Evolutionary conservation across 805 yeast species (phyloP).

Genomic region (Lipomyces spencermartinsiae): DNA sequence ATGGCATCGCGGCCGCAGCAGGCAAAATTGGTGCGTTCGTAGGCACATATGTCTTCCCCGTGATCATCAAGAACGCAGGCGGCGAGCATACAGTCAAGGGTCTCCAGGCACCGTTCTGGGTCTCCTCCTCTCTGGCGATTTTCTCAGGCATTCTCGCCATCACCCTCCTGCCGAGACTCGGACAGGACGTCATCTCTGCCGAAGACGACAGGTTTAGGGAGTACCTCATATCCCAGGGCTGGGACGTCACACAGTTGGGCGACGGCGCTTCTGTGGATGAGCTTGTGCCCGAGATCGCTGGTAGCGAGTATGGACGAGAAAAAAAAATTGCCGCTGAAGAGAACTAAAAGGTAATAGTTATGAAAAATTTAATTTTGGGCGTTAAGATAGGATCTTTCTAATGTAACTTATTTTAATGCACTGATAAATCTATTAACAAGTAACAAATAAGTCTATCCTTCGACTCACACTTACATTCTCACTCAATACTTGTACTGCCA

Average conservation of each 20-base stretch:
- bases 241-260: slow-evolving; percentile 51
- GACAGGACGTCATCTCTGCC: slow-evolving; percentile 77
- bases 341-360: background rate
- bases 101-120: slow-evolving; percentile 78
- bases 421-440: background rate
- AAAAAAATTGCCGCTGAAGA: slow-evolving; percentile 9
- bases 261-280: slow-evolving; percentile 14
- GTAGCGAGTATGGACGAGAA: background rate
- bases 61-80: slow-evolving; percentile 65
- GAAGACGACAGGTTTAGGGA: slow-evolving; percentile 77
- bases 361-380: too few species aligned
- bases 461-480: background rate
- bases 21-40: slow-evolving; percentile 94
- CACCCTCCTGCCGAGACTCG: slow-evolving; percentile 78
- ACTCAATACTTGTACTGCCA: slow-evolving; percentile 34
- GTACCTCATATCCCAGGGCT: slow-evolving; percentile 72
- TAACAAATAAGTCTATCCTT: background rate
- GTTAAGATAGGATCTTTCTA: too few species aligned
- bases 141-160: slow-evolving; percentile 72
- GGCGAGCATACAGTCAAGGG: slow-evolving; percentile 57
- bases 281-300: slow-evolving; percentile 15
- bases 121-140: slow-evolving; percentile 77
- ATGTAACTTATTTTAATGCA: background rate
- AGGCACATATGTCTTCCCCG: slow-evolving; percentile 88
- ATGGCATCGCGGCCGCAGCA: slow-evolving; percentile 87